Percentiles rank a stretch among this genome's conserved stretches.
phyloP scores from a whole-genome alignment of 371 early-diverging fungal species.

The Lichtheimia ramosa region DNA sequence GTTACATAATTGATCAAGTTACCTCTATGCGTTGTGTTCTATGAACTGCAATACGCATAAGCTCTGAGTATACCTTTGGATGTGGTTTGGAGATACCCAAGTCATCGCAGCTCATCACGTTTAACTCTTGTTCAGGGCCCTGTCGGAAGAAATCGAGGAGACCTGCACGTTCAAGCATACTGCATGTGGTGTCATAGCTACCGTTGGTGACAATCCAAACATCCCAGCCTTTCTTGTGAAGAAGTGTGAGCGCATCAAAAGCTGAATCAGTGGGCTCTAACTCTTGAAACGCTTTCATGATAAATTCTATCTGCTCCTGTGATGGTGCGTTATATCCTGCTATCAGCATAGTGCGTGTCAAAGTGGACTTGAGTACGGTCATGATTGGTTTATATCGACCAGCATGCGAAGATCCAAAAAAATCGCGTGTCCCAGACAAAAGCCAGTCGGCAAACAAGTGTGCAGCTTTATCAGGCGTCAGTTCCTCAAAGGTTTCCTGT shows the following conservation, averaged over 20 bases:
- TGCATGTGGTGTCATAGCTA: conserved; percentile 6
- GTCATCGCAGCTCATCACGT: conserved; percentile 35
- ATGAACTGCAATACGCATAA: conserved; percentile 38
- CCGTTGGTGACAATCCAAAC: conserved; percentile 36
- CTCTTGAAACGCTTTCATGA: conserved; percentile 23
- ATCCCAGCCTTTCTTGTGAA: conserved; percentile 27
- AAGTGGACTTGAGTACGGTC: conserved; percentile 16
- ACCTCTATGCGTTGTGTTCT: conserved; percentile 41
- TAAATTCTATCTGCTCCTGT: conserved; percentile 4
- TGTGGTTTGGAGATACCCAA: conserved; percentile 38
- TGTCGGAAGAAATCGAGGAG: conserved; percentile 6
- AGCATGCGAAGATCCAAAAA: conserved; percentile 35
- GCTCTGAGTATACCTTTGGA: conserved; percentile 42
- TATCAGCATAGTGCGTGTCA: conserved; percentile 20
- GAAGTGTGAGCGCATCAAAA: conserved; percentile 16
- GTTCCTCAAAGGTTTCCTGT: conserved; percentile 1
- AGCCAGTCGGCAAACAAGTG: conserved; percentile 30
- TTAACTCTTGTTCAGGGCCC: not conserved
- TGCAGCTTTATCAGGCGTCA: not conserved
- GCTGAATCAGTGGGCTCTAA: conserved; percentile 14
- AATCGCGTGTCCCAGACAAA: conserved; percentile 24
- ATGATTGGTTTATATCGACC: conserved; percentile 30
- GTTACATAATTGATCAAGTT: conserved; percentile 2
- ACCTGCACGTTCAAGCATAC: conserved; percentile 10
- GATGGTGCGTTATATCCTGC: conserved; percentile 6